Percentiles rank a stretch among this genome's conserved stretches.
Evolutionary conservation across 192 early-diverging fungal genomes (phyloP).

Genomic region (Martensiomyces pterosporus): DNA sequence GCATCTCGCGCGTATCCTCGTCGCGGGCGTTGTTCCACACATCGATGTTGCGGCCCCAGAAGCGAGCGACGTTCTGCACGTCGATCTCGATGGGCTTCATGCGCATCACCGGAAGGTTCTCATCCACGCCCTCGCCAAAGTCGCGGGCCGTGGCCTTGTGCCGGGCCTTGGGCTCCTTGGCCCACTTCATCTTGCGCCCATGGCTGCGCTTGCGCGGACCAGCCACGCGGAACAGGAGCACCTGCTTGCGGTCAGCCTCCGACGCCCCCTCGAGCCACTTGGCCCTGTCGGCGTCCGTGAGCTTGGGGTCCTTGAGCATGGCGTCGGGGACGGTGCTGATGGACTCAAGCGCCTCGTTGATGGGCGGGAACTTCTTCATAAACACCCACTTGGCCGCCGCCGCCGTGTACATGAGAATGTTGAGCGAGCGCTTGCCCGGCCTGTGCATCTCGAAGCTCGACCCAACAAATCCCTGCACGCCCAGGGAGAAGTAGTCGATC

Average conservation of each 20-base stretch:
- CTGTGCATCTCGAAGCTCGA: conserved; percentile 66
- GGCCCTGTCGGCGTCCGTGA: conserved; percentile 37
- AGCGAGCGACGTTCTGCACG: conserved; percentile 68
- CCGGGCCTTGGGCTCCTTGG: conserved; percentile 35
- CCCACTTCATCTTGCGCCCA: conserved; percentile 41
- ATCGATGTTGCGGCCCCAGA: conserved; percentile 69
- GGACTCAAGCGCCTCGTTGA: conserved; percentile 58
- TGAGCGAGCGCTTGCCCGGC: conserved; percentile 58
- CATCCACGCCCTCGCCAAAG: conserved; percentile 32
- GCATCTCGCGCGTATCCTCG: conserved; percentile 29
- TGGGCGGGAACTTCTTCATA: conserved; percentile 55
- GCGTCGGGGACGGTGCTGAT: conserved; percentile 52
- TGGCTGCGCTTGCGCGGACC: conserved; percentile 31
- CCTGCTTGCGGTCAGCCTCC: conserved; percentile 33
- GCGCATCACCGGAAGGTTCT: conserved; percentile 49
- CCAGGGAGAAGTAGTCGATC: conserved; percentile 70
- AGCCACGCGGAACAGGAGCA: conserved; percentile 33
- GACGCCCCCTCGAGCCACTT: conserved; percentile 26
- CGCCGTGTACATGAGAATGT: conserved; percentile 61
- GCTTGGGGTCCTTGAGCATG: conserved; percentile 40
- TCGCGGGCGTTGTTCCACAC: conserved; percentile 58
- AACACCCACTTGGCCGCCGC: conserved; percentile 64
- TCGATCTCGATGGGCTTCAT: conserved; percentile 65
- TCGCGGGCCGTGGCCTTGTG: conserved; percentile 30
- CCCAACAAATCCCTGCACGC: conserved; percentile 70